These are phyloP conservation scores for Polyrhizophydium stewartii DNA, from an alignment of 371 early-diverging fungal genomes.

Conservation along the genomic window DNA sequence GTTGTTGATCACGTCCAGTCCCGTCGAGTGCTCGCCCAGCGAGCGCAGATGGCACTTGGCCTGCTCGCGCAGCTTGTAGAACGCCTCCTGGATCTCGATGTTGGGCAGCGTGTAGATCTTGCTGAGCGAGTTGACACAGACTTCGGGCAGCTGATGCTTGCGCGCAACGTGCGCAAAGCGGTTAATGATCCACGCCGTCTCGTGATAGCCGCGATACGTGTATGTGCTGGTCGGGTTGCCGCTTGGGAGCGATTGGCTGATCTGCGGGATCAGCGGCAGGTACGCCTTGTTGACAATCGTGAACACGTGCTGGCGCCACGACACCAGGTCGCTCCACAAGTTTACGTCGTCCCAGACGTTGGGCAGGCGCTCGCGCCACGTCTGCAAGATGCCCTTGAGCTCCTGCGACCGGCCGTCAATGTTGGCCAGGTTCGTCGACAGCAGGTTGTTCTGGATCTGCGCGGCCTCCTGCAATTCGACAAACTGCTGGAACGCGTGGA, in stretches of 20 bases:
- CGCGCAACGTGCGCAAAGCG: slow-evolving; percentile 98
- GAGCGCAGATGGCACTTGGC: slow-evolving; percentile 95
- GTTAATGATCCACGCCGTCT: slow-evolving; percentile 99
- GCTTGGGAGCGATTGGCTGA: slow-evolving; percentile 41
- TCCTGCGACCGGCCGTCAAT: slow-evolving; percentile 82
- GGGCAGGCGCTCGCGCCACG: slow-evolving; percentile 98
- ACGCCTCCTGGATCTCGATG: slow-evolving; percentile 98
- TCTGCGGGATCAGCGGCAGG: slow-evolving; percentile 75
- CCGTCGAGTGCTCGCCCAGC: slow-evolving; percentile 80
- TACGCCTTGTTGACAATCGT: slow-evolving; percentile 92
- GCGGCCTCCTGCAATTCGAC: slow-evolving; percentile 92
- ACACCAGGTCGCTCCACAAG: slow-evolving; percentile 95
- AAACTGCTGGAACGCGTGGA: slow-evolving; percentile 92
- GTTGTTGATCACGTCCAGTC: slow-evolving; percentile 97
- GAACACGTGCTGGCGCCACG: slow-evolving; percentile 98
- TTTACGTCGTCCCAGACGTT: slow-evolving; percentile 96
- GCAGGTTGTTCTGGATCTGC: slow-evolving; percentile 78
- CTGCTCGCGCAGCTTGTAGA: slow-evolving; percentile 96
- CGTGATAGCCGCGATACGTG: slow-evolving; percentile 97
- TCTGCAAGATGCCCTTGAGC: slow-evolving; percentile 81
- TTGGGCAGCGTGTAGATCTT: slow-evolving; percentile 98
- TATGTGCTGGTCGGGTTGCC: slow-evolving; percentile 64
- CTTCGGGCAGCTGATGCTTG: slow-evolving; percentile 90
- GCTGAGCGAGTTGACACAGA: slow-evolving; percentile 87
- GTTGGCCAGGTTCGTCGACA: slow-evolving; percentile 69